Evolutionary conservation across 2,329 filamentous ascomycete genomes (phyloP), one percentile per base, ranked within the genome.

Genomic region (Colletotrichum truncatum): DNA sequence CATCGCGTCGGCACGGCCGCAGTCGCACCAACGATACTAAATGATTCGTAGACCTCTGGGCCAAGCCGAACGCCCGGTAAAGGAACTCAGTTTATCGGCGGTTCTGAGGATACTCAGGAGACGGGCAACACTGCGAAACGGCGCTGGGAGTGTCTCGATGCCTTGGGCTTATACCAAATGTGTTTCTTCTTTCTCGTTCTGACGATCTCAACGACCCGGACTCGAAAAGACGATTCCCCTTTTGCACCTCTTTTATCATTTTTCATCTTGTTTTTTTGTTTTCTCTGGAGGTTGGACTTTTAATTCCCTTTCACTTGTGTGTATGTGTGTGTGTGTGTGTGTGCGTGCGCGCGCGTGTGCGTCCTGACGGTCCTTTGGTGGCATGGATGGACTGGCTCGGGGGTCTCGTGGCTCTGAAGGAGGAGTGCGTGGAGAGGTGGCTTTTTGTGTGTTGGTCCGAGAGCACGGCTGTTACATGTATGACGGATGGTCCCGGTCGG

Each of bases 51-150:
- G 79, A 81, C 70, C 76, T 80, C 57, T 78, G 78, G 68, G 67
- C 73, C 64, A 80, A 75, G 54, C 70, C 73, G 61, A 80, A 76
- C 72, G 75, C 74, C 72, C 76, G 78, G 76, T 79, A 77, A 59
- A 64, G 61, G 57, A 53, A 52, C 70, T 71, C 70, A 66, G 62
- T 52, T 63, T 49, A 58, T 68, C 59, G 61, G 64, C 61, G 66
- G 62, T 45, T 68, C 54, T 62, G 68, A 66, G 54, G 54, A 64
- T 66, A 63, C 59, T 58, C 60, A 51, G 45, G 56, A 68, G 62
- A 54, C 48, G 58, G 52, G 56, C 67, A 59, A 65, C 57, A 61
- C 62, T 65, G 48, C 56, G 56, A 65, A 65, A 54, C 62, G 62
- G 62, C 62, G 57, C 62, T 52, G 63, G 59, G 60, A 45, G 64